phyloP scores from a whole-genome alignment of 352 stramenopile genomes.

The Globisporangium parvum region DNA sequence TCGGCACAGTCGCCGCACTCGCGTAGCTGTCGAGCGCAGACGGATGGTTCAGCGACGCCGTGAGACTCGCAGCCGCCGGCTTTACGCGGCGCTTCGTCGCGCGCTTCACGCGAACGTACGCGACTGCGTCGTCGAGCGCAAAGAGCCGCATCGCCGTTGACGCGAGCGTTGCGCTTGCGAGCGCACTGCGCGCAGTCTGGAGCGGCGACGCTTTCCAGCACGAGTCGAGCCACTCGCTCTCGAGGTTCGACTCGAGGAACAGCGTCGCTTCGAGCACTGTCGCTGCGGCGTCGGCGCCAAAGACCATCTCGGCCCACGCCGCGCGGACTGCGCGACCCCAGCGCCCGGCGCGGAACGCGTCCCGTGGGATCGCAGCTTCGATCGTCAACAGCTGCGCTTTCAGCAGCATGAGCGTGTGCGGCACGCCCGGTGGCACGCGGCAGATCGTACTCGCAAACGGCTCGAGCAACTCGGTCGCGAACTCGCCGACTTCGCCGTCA shows the following conservation, averaged over 20 bases:
- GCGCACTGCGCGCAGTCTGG: slow-evolving; percentile 49
- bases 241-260: slow-evolving; percentile 67
- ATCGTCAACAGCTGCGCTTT: slow-evolving; percentile 62
- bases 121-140: slow-evolving; percentile 71
- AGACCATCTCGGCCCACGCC: slow-evolving; percentile 74
- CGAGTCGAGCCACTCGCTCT: slow-evolving; percentile 71
- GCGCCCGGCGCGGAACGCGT: slow-evolving; percentile 70
- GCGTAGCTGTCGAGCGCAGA: background rate
- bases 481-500: slow-evolving; percentile 59
- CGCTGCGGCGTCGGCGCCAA: slow-evolving; percentile 38
- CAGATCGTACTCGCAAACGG: slow-evolving; percentile 44
- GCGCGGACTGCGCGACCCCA: slow-evolving; percentile 61
- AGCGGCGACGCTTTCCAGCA: slow-evolving; percentile 67
- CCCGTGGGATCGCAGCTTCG: slow-evolving; percentile 68
- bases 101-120: slow-evolving; percentile 63
- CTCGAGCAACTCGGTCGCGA: slow-evolving; percentile 69
- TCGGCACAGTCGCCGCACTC: slow-evolving; percentile 14
- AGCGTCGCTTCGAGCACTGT: slow-evolving; percentile 61
- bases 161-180: slow-evolving; percentile 57
- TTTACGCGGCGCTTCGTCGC: slow-evolving; percentile 35
- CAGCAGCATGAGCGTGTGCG: slow-evolving; percentile 42
- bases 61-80: slow-evolving; percentile 13
- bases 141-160: slow-evolving; percentile 70
- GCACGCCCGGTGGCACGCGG: slow-evolving; percentile 27
- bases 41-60: slow-evolving; percentile 4